Percentiles rank a stretch among this genome's conserved stretches.
phyloP scores from a whole-genome alignment of 306 rosid species.

The Prunus dulcis region DNA sequence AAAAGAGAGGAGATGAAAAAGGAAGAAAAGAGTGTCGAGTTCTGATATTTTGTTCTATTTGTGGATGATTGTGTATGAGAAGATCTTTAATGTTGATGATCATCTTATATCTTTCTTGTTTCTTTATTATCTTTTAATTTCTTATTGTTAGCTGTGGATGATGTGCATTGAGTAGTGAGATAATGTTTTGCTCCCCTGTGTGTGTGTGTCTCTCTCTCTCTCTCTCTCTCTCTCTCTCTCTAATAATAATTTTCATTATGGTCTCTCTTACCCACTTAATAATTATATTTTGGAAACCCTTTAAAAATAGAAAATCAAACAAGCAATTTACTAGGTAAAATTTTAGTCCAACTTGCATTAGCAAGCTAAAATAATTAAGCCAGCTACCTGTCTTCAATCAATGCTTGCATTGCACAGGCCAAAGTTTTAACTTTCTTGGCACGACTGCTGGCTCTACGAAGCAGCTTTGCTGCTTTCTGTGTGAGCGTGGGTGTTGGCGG shows the following conservation, averaged over 20 bases:
- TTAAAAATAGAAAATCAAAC: neutral
- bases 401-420: neutral
- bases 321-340: neutral
- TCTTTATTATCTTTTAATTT: neutral
- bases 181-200: neutral
- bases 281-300: neutral
- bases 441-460: too few species aligned
- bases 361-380: neutral
- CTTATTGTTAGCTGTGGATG: conserved; percentile 8
- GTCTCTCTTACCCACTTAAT: too few species aligned
- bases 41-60: conserved; percentile 10
- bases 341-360: neutral
- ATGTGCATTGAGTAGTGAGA: conserved; percentile 23
- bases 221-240: neutral
- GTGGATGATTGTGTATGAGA: neutral
- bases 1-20: neutral
- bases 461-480: neutral
- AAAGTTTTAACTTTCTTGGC: too few species aligned
- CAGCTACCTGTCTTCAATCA: neutral
- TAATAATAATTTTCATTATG: neutral
- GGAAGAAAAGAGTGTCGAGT: neutral
- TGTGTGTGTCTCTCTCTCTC: neutral
- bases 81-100: neutral
- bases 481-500: too few species aligned
- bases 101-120: neutral